These are phyloP conservation scores for Ambrosia hybrid DNA, from an alignment of 140 eudicot species.

Conservation along the genomic window DNA sequence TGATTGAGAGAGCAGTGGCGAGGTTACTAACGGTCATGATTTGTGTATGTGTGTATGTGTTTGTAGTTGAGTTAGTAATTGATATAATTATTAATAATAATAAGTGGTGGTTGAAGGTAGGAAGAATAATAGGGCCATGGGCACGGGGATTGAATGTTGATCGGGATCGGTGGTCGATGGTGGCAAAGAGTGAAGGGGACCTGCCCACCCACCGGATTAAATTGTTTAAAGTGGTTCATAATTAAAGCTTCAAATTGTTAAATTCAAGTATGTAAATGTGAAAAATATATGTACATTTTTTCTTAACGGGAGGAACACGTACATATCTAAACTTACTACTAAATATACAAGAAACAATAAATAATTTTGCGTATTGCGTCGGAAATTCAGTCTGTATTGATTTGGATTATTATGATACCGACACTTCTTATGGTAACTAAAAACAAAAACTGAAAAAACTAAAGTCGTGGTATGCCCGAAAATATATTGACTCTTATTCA, in stretches of 20 bases:
- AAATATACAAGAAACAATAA: no score
- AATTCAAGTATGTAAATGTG: no score
- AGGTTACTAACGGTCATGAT: conserved; percentile 40
- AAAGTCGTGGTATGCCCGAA: no score
- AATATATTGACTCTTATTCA: no score
- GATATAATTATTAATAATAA: neutral
- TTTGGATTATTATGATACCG: no score
- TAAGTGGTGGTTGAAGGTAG: neutral
- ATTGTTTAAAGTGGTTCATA: neutral
- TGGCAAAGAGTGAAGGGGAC: conserved; percentile 23
- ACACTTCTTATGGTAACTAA: no score
- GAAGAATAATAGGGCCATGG: neutral
- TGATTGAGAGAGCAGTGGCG: conserved; percentile 40
- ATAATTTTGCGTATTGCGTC: no score
- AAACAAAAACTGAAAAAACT: no score
- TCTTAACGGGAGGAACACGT: no score
- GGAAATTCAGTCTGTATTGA: no score
- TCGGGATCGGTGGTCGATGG: conserved; percentile 6
- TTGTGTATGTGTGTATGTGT: neutral
- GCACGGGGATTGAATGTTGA: conserved; percentile 28
- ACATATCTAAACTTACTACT: no score
- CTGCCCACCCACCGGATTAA: conserved; percentile 17
- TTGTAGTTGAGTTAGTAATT: neutral
- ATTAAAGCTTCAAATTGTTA: conserved; percentile 3
- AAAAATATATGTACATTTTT: no score